These are phyloP conservation scores for Apiospora pterosperma DNA, from an alignment of 2,329 filamentous ascomycete species.

Conservation along the genomic window DNA sequence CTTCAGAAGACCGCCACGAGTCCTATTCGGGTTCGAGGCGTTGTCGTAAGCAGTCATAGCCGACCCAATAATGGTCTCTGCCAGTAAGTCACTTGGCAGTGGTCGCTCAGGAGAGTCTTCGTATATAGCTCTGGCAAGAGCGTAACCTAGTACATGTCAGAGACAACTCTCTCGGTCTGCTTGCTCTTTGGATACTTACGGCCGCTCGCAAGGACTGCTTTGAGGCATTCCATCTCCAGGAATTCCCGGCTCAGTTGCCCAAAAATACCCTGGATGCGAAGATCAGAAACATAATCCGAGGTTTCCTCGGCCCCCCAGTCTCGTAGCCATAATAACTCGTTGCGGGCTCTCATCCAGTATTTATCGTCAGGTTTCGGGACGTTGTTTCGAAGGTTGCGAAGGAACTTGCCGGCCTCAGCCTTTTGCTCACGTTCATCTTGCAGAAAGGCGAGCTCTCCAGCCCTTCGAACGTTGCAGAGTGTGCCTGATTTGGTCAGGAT, in stretches of 20 bases:
- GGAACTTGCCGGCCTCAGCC: constrained; percentile 53
- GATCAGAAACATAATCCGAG: constrained; percentile 21
- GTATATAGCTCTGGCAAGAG: constrained; percentile 60
- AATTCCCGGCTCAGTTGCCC: constrained; percentile 57
- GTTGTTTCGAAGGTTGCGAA: constrained; percentile 48
- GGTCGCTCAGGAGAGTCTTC: constrained; percentile 47
- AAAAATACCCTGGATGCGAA: constrained; percentile 45
- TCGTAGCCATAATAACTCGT: constrained; percentile 69
- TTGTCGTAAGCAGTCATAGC: constrained; percentile 75
- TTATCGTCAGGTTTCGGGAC: constrained; percentile 58
- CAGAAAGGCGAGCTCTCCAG: constrained; percentile 62
- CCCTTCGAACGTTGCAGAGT: constrained; percentile 48
- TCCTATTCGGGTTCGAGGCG: constrained; percentile 76
- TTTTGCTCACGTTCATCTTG: constrained; percentile 64
- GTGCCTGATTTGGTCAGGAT: constrained; percentile 50
- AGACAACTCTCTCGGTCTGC: constrained; percentile 10
- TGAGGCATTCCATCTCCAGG: constrained; percentile 70
- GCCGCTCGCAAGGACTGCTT: constrained; percentile 58
- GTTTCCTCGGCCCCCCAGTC: constrained; percentile 61
- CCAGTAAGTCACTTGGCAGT: constrained; percentile 48
- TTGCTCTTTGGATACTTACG: constrained; percentile 45
- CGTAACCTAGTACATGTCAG: constrained; percentile 45
- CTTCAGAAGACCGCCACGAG: constrained; percentile 72
- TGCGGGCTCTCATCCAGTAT: constrained; percentile 59
- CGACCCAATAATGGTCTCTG: constrained; percentile 58